Percentiles rank a stretch among this genome's conserved stretches.
Evolutionary conservation across 345 rosid genomes (phyloP).

Genomic region (Durio zibethinus): DNA sequence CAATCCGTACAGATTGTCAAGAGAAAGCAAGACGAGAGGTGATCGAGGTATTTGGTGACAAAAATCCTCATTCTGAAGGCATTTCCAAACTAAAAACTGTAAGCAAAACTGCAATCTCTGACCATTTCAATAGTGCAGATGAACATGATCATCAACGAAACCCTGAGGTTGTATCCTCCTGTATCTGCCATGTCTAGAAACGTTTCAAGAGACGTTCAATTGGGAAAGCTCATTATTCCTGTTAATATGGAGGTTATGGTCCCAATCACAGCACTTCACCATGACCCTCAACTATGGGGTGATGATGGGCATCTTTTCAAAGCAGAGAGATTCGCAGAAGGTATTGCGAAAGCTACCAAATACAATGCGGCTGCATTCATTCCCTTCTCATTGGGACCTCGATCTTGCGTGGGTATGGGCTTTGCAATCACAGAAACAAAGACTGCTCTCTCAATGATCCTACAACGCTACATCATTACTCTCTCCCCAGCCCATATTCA

Average conservation of each 20-base stretch:
- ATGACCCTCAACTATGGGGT: conserved; percentile 43
- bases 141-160: conserved; percentile 29
- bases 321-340: conserved; percentile 44
- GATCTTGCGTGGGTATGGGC: conserved; percentile 39
- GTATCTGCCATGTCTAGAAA: conserved; percentile 5
- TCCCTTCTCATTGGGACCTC: conserved; percentile 39
- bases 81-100: conserved; percentile 35
- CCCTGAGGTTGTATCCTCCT: conserved; percentile 41
- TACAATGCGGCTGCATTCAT: conserved; percentile 30
- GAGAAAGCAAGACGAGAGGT: conserved; percentile 35
- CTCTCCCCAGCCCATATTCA: conserved; percentile 37
- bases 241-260: conserved; percentile 20
- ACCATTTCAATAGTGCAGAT: conserved; percentile 9
- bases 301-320: conserved; percentile 33
- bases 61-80: conserved; percentile 31
- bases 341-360: conserved; percentile 41
- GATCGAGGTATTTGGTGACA: conserved; percentile 23
- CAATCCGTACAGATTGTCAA: conserved; percentile 43
- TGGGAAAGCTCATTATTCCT: conserved; percentile 33
- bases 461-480: conserved; percentile 38
- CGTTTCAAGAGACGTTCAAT: conserved; percentile 13
- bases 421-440: conserved; percentile 35
- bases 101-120: conserved; percentile 3
- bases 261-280: conserved; percentile 25
- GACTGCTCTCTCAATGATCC: conserved; percentile 43